These are phyloP conservation scores for Vigna unguiculata DNA, from an alignment of 306 rosid genomes.

Conservation along the genomic window DNA sequence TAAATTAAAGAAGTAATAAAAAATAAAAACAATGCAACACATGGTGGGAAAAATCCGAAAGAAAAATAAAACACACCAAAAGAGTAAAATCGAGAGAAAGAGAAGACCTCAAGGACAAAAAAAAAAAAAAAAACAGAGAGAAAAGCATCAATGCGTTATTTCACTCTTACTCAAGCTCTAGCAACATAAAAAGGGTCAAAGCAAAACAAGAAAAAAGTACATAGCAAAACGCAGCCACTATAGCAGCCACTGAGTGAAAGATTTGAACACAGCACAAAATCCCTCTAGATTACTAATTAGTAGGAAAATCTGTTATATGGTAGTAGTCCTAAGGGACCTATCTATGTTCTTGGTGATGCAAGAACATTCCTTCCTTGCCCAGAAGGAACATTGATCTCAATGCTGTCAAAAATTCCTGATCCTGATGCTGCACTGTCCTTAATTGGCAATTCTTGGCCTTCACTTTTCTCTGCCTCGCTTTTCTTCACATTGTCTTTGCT, in stretches of 20 bases:
- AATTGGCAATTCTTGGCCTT: conserved; percentile 69
- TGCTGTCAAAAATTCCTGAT: conserved; percentile 44
- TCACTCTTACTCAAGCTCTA: conserved; percentile 35
- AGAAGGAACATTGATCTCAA: conserved; percentile 48
- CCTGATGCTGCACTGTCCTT: conserved; percentile 48
- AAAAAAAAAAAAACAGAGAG: too few species aligned
- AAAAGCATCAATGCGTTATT: conserved; percentile 42
- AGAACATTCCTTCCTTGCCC: conserved; percentile 32
- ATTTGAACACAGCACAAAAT: conserved; percentile 42
- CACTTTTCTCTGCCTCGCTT: conserved; percentile 39
- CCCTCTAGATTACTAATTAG: conserved; percentile 34
- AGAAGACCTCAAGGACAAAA: not conserved
- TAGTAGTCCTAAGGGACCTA: conserved; percentile 25
- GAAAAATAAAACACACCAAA: not conserved
- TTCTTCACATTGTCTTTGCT: conserved; percentile 64
- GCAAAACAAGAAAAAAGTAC: conserved; percentile 11
- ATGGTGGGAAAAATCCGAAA: too few species aligned
- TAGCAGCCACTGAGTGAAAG: conserved; percentile 34
- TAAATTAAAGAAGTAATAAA: too few species aligned
- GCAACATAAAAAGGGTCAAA: conserved; percentile 4
- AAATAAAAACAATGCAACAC: too few species aligned
- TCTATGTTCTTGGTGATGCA: conserved; percentile 28
- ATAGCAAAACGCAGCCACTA: conserved; percentile 38
- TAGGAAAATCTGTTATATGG: conserved; percentile 41
- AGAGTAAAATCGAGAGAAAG: not conserved